Conservation (phyloP, 108 stramenopile species). For the Skeletonema grethae region DNA sequence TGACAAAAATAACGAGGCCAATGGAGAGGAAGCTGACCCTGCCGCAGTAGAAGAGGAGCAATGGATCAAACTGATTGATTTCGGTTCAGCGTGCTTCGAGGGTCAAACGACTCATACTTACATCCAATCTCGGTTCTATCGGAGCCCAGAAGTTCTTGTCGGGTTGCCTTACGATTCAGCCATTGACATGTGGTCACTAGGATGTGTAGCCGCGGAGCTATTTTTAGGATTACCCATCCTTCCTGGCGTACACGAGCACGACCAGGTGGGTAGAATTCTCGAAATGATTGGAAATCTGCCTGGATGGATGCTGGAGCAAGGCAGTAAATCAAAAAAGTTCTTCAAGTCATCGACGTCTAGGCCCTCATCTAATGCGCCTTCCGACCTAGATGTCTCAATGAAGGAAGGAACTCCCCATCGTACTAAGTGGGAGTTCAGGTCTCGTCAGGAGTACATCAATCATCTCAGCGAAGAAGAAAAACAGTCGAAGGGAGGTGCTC, state of each 20-base stretch:
- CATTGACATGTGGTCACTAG: conserved; percentile 98
- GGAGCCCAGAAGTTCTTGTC: conserved; percentile 95
- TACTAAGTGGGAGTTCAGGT: conserved; percentile 67
- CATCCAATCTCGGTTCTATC: conserved; percentile 98
- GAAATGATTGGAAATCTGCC: conserved; percentile 93
- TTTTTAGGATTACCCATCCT: conserved; percentile 96
- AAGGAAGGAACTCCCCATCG: conserved; percentile 14
- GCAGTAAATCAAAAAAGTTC: conserved; percentile 69
- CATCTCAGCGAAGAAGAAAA: conserved; percentile 70
- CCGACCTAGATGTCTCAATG: conserved; percentile 6
- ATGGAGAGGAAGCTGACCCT: not conserved
- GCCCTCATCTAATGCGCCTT: conserved; percentile 8
- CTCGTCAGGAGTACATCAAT: conserved; percentile 72
- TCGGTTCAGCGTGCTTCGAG: conserved; percentile 96
- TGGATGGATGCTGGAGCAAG: conserved; percentile 89
- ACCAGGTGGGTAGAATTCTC: conserved; percentile 92
- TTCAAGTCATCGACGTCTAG: conserved; percentile 45
- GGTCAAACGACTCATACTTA: conserved; percentile 90
- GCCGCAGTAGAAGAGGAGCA: conserved; percentile 14
- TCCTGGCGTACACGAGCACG: conserved; percentile 94
- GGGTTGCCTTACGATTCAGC: conserved; percentile 93
- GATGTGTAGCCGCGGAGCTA: conserved; percentile 95
- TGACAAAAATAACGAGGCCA: not conserved
- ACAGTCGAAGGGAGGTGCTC: conserved; percentile 66
- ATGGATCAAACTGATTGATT: conserved; percentile 94